A percentile compares a stretch with the other conserved stretches of the same genome.
Evolutionary conservation across 805 yeast genomes (phyloP).

Genomic region (Spencermartinsiella europaea): DNA sequence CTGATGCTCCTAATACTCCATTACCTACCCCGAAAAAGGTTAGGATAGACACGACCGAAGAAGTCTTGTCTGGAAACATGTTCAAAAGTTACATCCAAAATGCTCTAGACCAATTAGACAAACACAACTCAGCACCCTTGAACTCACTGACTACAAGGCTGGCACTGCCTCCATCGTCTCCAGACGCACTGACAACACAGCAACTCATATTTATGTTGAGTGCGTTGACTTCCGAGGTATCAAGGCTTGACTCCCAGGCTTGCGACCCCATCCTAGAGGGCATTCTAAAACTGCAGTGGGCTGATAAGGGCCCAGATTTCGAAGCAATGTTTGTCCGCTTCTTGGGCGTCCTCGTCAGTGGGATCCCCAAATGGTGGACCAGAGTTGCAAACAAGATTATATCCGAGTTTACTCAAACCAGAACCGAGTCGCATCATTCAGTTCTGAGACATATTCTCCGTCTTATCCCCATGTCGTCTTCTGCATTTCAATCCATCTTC

Average conservation of each 20-base stretch:
- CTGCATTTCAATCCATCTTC: slow-evolving; percentile 54
- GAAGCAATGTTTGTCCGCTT: slow-evolving; percentile 61
- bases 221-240: slow-evolving; percentile 57
- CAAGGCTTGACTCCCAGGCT: slow-evolving; percentile 55
- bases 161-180: slow-evolving; percentile 44
- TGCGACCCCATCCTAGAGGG: slow-evolving; percentile 53
- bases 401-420: slow-evolving; percentile 44
- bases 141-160: slow-evolving; percentile 58
- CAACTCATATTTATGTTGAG: slow-evolving; percentile 54
- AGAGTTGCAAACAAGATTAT: slow-evolving; percentile 73
- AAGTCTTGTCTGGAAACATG: slow-evolving; percentile 11
- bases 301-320: slow-evolving; percentile 41
- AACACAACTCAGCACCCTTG: slow-evolving; percentile 50
- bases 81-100: slow-evolving; percentile 46
- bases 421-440: slow-evolving; percentile 53
- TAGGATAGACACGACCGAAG: slow-evolving; percentile 1
- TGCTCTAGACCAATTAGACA: slow-evolving; percentile 64
- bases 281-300: slow-evolving; percentile 61
- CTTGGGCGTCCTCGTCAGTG: slow-evolving; percentile 70
- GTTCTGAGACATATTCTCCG: slow-evolving; percentile 59
- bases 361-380: slow-evolving; percentile 84
- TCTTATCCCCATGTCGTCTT: slow-evolving; percentile 77
- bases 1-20: background rate
- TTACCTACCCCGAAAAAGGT: background rate
- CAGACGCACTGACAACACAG: slow-evolving; percentile 48